phyloP scores from a whole-genome alignment of 2,329 filamentous ascomycete genomes.

The Biscogniauxia sp. region DNA sequence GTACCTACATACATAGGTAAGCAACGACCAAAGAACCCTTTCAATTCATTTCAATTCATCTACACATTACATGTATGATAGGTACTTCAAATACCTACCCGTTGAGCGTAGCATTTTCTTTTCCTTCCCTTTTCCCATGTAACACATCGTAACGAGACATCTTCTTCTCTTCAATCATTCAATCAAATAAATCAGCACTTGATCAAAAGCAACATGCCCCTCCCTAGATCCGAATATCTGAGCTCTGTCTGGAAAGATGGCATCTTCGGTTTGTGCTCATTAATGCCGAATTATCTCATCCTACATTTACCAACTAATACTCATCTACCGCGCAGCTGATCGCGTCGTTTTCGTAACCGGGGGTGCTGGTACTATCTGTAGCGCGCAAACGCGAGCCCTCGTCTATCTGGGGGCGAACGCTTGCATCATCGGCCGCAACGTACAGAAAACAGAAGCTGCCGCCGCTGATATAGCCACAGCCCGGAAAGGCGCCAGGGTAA shows the following conservation, averaged over 20 bases:
- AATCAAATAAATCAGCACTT: not conserved
- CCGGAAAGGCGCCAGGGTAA: slow-evolving; percentile 74
- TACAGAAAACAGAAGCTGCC: slow-evolving; percentile 78
- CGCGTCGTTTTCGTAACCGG: slow-evolving; percentile 95
- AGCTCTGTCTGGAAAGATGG: slow-evolving; percentile 84
- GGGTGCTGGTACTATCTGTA: slow-evolving; percentile 90
- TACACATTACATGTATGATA: too few species aligned
- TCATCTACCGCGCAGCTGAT: slow-evolving; percentile 52
- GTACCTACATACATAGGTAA: too few species aligned
- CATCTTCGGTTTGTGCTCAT: slow-evolving; percentile 69
- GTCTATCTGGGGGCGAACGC: slow-evolving; percentile 90
- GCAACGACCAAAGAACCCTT: too few species aligned
- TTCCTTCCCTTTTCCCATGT: too few species aligned
- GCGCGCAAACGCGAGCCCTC: slow-evolving; percentile 86
- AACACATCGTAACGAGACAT: not conserved
- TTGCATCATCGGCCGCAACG: slow-evolving; percentile 88
- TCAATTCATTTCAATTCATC: too few species aligned
- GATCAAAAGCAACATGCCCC: slow-evolving; percentile 52
- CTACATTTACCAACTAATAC: slow-evolving; percentile 7
- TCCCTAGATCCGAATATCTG: slow-evolving; percentile 72
- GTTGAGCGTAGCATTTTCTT: not conserved
- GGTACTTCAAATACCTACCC: too few species aligned
- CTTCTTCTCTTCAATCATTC: not conserved
- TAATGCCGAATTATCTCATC: not conserved
- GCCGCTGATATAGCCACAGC: slow-evolving; percentile 81